Evolutionary conservation across 805 yeast genomes (phyloP), one percentile per base, ranked within the genome.

Genomic region (Cyberlindnera nakhonratchasimensis): DNA sequence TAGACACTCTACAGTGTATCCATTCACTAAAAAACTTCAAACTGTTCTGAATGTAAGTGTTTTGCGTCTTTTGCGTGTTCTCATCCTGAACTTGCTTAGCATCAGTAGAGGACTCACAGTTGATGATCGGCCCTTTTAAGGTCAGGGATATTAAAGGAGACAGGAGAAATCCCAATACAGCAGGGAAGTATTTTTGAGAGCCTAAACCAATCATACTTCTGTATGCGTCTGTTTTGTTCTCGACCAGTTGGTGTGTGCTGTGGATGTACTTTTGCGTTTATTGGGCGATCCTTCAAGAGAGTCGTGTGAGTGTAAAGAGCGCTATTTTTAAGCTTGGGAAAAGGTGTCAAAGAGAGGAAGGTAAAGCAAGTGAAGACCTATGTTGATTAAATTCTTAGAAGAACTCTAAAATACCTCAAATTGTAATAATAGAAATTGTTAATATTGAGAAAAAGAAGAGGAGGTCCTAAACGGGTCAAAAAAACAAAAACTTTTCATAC

Each of bases 1-100:
- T 8, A n/a, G 13, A 28, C 13, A 9, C 16, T 28, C 14, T n/a
- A 8, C 25, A 23, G 25, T 16, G 24, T 24, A 53, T 42, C 20
- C 39, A 33, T 25, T 46, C 38, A n/a, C 26, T 29, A 7, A 29
- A 20, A 7, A 20, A 14, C 16, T 29, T 26, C 29, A 8, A 23
- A 8, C 25, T 23, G 25, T 23, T 23, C 10, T 23, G 25, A 8
- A 23, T 23, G 25, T 23, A 23, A 11, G 25, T 23, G 8, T n/a
- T n/a, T n/a, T n/a, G n/a, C n/a, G n/a, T n/a, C n/a, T n/a, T n/a
- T n/a, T n/a, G n/a, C n/a, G n/a, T n/a, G n/a, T 29, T 20, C 20
- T 16, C 20, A 6, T 29, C 32, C 5, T 16, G 20, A 29, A 8
- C 25, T 23, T 23, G 25, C 8, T 8, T 23, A 11, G 25, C 11